Base-by-base conservation (phyloP, 139 green algal genomes). In the Chlorella sp. region DNA sequence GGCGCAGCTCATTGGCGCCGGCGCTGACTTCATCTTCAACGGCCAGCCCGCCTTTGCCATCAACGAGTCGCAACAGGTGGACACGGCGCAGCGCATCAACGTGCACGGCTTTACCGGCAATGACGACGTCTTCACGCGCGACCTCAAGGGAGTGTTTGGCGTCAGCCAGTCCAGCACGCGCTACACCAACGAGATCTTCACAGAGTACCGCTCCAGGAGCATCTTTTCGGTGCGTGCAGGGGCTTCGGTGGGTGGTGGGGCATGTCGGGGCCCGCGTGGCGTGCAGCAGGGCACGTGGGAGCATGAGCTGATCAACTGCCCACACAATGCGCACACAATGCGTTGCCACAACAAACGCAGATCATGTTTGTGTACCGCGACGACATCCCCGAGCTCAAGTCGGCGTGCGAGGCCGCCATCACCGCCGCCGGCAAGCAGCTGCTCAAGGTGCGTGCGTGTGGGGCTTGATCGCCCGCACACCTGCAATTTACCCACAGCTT, bases 11-110 rank as follows among this genome's bases (percentile, higher is more conserved):
- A 50, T 69, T 27, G 32, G 2, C 31, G 50, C 5, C 63, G 63
- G 63, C 5, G 63, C 20, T 26, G 63, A 69, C 33, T 69, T 69
- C 63, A 69, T 69, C 63, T 23, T 69, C 14, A 69, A 69, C 31
- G 63, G 5, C 14, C 63, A 69, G 31, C 63, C 63, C 22, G 32
- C 32, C 5, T 69, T 69, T 69, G 63, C 63, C 17, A 30, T 35
- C 4, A 49, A 69, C 6, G 63, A 69, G 63, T 49, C 27, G 14
- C 32, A 51, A 20, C 14, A 4, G 24, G 63, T 69, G 31, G 32
- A 50, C 32, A 29, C 5, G 2, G 31, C 50, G 6, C 2, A 29
- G 23, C 63, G 63, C 63, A 35, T 69, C 63, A 69, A 69, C 63
- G 5, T 69, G 17, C 63, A 69, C 20, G 32, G 63, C 63, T 23